Conservation (phyloP, 306 rosid species). For the Biancaea sappan region DNA sequence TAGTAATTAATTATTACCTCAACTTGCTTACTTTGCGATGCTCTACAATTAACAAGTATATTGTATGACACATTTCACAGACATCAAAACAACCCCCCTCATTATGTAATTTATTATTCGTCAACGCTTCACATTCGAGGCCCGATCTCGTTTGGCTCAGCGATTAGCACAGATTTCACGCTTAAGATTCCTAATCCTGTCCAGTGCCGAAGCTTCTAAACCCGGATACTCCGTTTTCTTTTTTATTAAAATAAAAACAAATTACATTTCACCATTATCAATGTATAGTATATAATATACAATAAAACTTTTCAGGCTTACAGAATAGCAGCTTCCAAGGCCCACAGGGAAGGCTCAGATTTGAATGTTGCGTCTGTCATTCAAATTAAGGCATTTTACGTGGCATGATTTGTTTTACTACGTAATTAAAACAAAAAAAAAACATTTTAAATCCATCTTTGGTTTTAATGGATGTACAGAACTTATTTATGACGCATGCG, state of each 20-base stretch:
- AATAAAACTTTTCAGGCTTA: background rate
- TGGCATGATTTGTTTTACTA: no score
- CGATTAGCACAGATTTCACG: conserved; percentile 17
- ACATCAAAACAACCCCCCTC: background rate
- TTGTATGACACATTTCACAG: conserved; percentile 16
- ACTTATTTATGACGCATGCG: no score
- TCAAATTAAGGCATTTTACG: no score
- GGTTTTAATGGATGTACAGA: no score
- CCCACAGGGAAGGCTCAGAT: background rate
- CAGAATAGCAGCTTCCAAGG: background rate
- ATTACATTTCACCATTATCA: conserved; percentile 9
- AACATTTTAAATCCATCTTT: no score
- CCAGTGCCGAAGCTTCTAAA: conserved; percentile 66
- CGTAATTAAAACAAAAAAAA: no score
- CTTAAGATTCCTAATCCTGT: conserved; percentile 27
- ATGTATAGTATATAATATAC: background rate
- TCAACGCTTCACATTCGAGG: conserved; percentile 29
- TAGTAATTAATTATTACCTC: no score
- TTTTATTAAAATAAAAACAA: no score
- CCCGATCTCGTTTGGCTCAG: background rate
- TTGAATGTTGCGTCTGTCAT: background rate
- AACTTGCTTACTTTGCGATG: background rate
- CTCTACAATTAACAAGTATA: no score
- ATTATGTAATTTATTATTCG: background rate
- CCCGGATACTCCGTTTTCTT: conserved; percentile 36